Base-by-base conservation (phyloP, 2,329 filamentous ascomycete genomes). In the Fusarium stilboides region DNA sequence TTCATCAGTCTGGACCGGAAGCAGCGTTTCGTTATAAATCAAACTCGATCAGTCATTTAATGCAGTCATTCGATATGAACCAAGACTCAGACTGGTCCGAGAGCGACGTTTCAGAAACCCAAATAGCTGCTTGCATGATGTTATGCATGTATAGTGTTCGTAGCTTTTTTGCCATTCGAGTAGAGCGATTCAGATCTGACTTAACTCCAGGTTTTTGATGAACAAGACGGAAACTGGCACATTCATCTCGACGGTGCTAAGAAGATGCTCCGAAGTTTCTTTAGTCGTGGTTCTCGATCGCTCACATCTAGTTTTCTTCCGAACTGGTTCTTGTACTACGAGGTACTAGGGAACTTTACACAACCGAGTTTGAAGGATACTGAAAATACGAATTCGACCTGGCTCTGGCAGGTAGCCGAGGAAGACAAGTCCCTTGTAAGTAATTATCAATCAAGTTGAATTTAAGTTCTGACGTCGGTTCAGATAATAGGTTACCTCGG, bases 41-140 rank as follows among this genome's bases (percentile, higher is more conserved):
- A 20, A 51, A 34, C 10, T 44, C 54, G n/a, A n/a, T 50, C 31
- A n/a, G 43, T 15, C 17, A 28, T n/a, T 47, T 58, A 14, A 50
- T 31, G 4, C 19, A 54, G 33, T 44, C 49, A 17, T 17, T 58
- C 6, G 6, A 39, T 20, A 39, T 17, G n/a, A 5, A n/a, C 12
- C n/a, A 13, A 19, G n/a, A 8, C 37, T 20, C n/a, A 6, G n/a
- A 39, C 2, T 39, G 37, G n/a, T 19, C n/a, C 2, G 37, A 10
- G n/a, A 39, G 13, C 10, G 8, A 39, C 6, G 17, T 19, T 8
- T 19, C 37, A 14, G 44, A 58, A 13, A 20, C 54, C 8, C 53
- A 54, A 17, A 22, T 63, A 10, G 54, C 60, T 15, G 49, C 60
- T 17, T 54, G 47, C 26, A 63, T 63, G 60, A 63, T 57, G 54